A percentile compares a stretch with the other conserved stretches of the same genome.
Conservation (phyloP, 75 land plant genomes). For the Sequoia sempervirens region DNA sequence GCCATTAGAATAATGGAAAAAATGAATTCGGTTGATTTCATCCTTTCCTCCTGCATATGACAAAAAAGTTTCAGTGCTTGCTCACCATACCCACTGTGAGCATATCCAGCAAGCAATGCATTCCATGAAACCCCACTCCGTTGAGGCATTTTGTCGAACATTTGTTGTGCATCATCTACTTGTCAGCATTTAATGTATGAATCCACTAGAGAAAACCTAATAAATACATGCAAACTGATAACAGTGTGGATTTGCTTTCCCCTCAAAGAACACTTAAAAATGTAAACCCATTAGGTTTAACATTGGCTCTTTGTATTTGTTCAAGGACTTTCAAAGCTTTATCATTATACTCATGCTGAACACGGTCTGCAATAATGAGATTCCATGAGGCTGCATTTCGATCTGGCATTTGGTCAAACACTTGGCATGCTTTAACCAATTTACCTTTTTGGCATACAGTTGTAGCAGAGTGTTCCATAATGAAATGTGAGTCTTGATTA, state of each 20-base stretch:
- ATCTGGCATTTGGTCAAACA: constrained; percentile 29
- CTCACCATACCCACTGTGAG: constrained; percentile 43
- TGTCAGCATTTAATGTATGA: constrained; percentile 47
- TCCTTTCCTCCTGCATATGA: constrained; percentile 35
- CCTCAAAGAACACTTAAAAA: constrained; percentile 36
- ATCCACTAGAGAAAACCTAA: no score
- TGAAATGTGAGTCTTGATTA: constrained; percentile 17
- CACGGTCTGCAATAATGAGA: constrained; percentile 45
- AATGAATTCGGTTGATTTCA: constrained; percentile 48
- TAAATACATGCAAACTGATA: constrained; percentile 24
- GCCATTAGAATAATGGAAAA: constrained; percentile 52
- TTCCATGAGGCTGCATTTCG: constrained; percentile 65
- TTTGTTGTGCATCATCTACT: constrained; percentile 31
- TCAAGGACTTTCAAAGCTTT: constrained; percentile 31
- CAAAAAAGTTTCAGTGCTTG: constrained; percentile 44
- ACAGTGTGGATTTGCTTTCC: constrained; percentile 46
- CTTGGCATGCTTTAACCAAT: constrained; percentile 13
- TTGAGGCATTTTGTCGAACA: constrained; percentile 52
- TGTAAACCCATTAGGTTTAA: constrained; percentile 42
- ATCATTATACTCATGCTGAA: constrained; percentile 7
- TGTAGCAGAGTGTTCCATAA: constrained; percentile 60
- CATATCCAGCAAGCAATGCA: constrained; percentile 59
- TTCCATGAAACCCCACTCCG: constrained; percentile 72
- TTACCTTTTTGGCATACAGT: constrained; percentile 53
- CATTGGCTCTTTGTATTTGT: constrained; percentile 31